Base-by-base conservation (phyloP, 345 rosid species). In the Alliaria petiolata region DNA sequence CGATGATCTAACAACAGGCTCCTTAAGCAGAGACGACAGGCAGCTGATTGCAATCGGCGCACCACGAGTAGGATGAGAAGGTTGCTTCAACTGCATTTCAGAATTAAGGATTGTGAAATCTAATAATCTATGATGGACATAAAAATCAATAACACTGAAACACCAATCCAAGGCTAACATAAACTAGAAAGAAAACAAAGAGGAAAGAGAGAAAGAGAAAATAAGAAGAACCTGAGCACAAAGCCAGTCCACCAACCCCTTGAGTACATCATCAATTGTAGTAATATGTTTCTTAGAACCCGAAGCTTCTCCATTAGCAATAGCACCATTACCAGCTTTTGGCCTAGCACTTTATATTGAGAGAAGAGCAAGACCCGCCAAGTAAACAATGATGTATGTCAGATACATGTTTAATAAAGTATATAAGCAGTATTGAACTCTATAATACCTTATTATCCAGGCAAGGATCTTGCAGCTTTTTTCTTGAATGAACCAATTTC, bases 391-490 rank as follows among this genome's bases (percentile, higher is more conserved):
- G 40, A 1, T 61, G 55, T 54, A 70, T 43, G 69, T 42, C 4
- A 34, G 30, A 40, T 19, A 16, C 20, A 40, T 64, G 17, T 38
- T 55, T 56, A 0, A 69, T 11, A 16, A 16, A 46, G 58, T 62
- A 63, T 22, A 17, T 30, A 55, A 39, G 6, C 36, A 56, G 10
- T 36, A 31, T 20, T 63, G 39, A 56, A 44, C 6, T 56, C 44
- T 10, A 57, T 25, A 26, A 45, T 88, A 95, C 99, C 97, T 91
- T 78, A 95, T 81, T 0, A 89, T 86, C 80, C 82, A 71, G 39
- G 96, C 80, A 78, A 95, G 93, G 68, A 92, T 95, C 87, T 85
- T 89, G 82, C 97, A 95, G 81, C 99, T 89, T 81, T 87, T 91
- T 83, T 95, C 99, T 76, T 95, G 97, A 57, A 91, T 77, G 81